A percentile compares a stretch with the other conserved stretches of the same genome.
Conservation (phyloP, 805 yeast genomes). For the Yamadazyma scolyti region DNA sequence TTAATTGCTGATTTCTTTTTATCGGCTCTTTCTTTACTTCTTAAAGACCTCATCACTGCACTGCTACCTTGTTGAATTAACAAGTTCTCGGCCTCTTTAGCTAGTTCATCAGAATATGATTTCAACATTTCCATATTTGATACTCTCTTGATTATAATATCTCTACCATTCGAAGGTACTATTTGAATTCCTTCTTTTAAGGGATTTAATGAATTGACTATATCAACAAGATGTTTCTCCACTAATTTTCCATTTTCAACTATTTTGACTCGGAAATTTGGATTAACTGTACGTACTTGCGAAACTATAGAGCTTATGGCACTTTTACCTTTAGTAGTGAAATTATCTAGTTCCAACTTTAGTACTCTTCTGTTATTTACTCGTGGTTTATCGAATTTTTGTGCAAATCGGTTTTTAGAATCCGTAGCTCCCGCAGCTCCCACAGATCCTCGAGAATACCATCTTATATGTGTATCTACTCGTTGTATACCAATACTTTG, state of each 20-base stretch:
- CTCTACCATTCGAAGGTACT: slow-evolving; percentile 4
- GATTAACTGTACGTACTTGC: slow-evolving; percentile 15
- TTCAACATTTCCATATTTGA: slow-evolving; percentile 30
- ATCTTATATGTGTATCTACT: too few species aligned
- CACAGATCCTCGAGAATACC: too few species aligned
- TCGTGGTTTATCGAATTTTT: slow-evolving; percentile 1
- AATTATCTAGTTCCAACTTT: slow-evolving; percentile 19
- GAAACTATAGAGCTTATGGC: slow-evolving; percentile 24
- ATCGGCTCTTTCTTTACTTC: slow-evolving; percentile 26
- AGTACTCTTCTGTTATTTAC: neutral
- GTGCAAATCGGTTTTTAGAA: slow-evolving; percentile 1
- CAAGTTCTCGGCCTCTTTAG: slow-evolving; percentile 25
- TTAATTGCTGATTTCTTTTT: slow-evolving; percentile 35
- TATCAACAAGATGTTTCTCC: slow-evolving; percentile 23
- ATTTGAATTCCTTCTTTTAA: slow-evolving; percentile 10
- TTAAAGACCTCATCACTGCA: slow-evolving; percentile 24
- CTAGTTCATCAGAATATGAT: slow-evolving; percentile 27
- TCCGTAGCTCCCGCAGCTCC: too few species aligned
- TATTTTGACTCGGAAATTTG: slow-evolving; percentile 22
- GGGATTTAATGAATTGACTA: slow-evolving; percentile 25
- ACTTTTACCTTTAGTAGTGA: slow-evolving; percentile 23
- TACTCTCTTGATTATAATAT: slow-evolving; percentile 17
- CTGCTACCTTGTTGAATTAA: slow-evolving; percentile 31
- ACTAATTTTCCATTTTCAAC: slow-evolving; percentile 23
- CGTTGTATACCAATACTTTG: too few species aligned